phyloP scores from a whole-genome alignment of 2,329 filamentous ascomycete genomes.

The Teratosphaeria epicoccoides region DNA sequence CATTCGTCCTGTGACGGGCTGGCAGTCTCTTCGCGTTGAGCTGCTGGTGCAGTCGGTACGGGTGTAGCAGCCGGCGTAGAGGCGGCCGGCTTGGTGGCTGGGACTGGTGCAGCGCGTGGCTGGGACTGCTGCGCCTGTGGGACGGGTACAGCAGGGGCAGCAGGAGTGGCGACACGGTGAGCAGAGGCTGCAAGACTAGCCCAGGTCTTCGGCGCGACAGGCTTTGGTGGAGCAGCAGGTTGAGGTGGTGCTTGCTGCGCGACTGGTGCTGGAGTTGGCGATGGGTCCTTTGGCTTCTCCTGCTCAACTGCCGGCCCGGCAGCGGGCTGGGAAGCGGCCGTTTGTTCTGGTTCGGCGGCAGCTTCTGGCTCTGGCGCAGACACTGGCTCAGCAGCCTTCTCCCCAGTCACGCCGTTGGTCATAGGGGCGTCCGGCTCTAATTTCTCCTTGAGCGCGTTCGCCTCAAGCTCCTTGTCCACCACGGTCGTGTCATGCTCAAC shows the following conservation, averaged over 20 bases:
- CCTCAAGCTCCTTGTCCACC: slow-evolving; percentile 68
- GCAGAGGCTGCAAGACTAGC: slow-evolving; percentile 55
- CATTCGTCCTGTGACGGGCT: slow-evolving; percentile 58
- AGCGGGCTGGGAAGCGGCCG: slow-evolving; percentile 28
- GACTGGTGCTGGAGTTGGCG: slow-evolving; percentile 42
- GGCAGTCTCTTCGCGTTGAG: slow-evolving; percentile 26
- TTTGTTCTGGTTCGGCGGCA: slow-evolving; percentile 19
- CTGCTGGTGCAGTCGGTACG: slow-evolving; percentile 26
- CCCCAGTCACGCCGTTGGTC: slow-evolving; percentile 8
- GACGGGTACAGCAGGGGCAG: slow-evolving; percentile 23
- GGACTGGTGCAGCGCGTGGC: slow-evolving; percentile 3
- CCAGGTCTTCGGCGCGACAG: slow-evolving; percentile 55
- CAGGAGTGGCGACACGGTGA: slow-evolving; percentile 33
- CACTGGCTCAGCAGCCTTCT: slow-evolving; percentile 27
- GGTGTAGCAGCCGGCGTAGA: slow-evolving; percentile 15
- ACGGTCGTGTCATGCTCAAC: slow-evolving; percentile 35
- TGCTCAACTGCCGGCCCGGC: slow-evolving; percentile 24
- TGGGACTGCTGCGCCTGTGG: slow-evolving; percentile 8
- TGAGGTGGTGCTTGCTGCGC: slow-evolving; percentile 35
- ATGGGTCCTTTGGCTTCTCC: slow-evolving; percentile 50
- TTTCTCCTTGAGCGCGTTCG: slow-evolving; percentile 35
- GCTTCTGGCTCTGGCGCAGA: slow-evolving; percentile 17
- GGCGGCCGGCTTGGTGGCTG: slow-evolving; percentile 17
- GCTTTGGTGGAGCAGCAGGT: slow-evolving; percentile 43
- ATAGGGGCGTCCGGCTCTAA: neutral